A percentile compares a stretch with the other conserved stretches of the same genome.
Evolutionary conservation across 1,284 basidiomycete genomes (phyloP).

Genomic region (Cryptococcus sp.): DNA sequence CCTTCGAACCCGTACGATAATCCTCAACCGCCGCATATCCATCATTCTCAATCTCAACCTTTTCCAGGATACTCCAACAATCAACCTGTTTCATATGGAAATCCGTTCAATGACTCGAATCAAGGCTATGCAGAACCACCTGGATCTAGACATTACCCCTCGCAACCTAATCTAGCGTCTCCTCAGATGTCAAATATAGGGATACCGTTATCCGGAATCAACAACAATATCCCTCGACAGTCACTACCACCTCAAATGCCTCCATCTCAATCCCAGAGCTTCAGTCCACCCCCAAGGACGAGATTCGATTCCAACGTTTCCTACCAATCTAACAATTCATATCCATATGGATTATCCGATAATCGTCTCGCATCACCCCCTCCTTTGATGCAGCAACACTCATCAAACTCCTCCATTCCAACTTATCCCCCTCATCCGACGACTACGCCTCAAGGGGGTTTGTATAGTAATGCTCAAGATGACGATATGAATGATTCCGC

Average conservation of each 20-base stretch:
- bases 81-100: constrained; percentile 3
- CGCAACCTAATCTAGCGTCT: constrained; percentile 15
- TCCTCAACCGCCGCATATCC: constrained; percentile 8
- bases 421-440: constrained; percentile 6
- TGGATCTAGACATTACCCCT: constrained; percentile 22
- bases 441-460: constrained; percentile 1
- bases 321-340: constrained; percentile 8
- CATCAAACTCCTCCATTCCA: constrained; percentile 10
- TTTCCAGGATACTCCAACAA: constrained; percentile 4
- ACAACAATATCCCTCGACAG: background rate
- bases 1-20: constrained; percentile 16
- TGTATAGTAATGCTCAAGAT: constrained; percentile 11
- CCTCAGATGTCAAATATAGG: background rate
- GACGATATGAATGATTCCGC: constrained; percentile 39
- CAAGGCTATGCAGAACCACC: constrained; percentile 9
- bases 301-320: constrained; percentile 22
- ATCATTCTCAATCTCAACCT: constrained; percentile 18
- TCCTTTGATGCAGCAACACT: constrained; percentile 27
- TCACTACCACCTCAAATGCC: constrained; percentile 5
- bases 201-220: background rate
- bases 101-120: constrained; percentile 9
- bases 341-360: constrained; percentile 22
- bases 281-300: constrained; percentile 4
- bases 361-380: constrained; percentile 33
- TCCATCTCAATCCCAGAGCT: background rate